A percentile compares a stretch with the other conserved stretches of the same genome.
These are phyloP conservation scores for Blastocystis sp. DNA, from an alignment of 352 stramenopile genomes.

Conservation along the genomic window DNA sequence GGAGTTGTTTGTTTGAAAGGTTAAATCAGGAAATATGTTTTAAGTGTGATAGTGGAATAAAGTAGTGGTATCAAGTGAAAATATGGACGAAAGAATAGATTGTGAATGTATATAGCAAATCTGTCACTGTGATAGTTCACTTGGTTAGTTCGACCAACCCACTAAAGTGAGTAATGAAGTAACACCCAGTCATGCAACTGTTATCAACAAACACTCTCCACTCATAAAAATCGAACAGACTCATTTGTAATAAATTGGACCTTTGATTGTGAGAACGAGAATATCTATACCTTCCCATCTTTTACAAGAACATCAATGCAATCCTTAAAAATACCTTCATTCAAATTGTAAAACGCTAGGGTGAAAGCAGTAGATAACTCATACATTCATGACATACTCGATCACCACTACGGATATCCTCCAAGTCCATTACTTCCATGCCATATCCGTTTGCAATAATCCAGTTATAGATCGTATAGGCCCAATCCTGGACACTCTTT, in stretches of 20 bases:
- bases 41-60: no score
- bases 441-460: conserved; percentile 45
- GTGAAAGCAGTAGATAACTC: not conserved
- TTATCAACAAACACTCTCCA: not conserved
- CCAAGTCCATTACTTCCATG: conserved; percentile 50
- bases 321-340: conserved; percentile 24
- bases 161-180: not conserved
- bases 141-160: not conserved
- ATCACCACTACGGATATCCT: conserved; percentile 22
- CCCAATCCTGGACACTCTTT: conserved; percentile 56
- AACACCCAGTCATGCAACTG: not conserved
- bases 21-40: no score
- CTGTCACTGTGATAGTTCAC: not conserved
- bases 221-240: conserved; percentile 33
- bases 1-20: no score
- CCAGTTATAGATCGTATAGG: conserved; percentile 46
- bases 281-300: not conserved
- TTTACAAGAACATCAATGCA: conserved; percentile 11
- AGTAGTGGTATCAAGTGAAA: not conserved
- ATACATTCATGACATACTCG: conserved; percentile 15
- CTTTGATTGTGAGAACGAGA: not conserved
- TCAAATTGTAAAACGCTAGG: conserved; percentile 46
- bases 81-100: not conserved
- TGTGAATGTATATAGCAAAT: no score
- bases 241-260: conserved; percentile 16